Evolutionary conservation across 257 asterid genomes (phyloP).

Genomic region (Paulownia fortunei): DNA sequence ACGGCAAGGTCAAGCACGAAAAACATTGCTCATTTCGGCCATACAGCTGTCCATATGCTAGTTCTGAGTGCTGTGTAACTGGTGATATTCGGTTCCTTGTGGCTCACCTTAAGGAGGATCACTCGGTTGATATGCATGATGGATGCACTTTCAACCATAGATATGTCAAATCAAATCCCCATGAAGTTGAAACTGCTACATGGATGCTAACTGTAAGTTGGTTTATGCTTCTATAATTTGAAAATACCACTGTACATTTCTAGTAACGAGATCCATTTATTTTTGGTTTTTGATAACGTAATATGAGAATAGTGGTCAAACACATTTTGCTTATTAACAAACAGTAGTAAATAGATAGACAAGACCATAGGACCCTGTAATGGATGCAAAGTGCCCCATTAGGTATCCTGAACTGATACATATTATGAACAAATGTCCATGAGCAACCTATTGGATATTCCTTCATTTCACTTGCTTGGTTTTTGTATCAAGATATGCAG

Average conservation of each 20-base stretch:
- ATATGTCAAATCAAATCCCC: conserved; percentile 76
- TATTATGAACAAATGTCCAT: too few species aligned
- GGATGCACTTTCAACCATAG: conserved; percentile 89
- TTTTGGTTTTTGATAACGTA: neutral
- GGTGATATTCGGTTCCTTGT: conserved; percentile 72
- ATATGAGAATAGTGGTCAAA: neutral
- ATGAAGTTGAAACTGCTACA: conserved; percentile 76
- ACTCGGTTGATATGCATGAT: conserved; percentile 83
- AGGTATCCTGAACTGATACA: neutral
- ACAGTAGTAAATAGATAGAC: neutral
- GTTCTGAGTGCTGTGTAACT: conserved; percentile 72
- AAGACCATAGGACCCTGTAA: neutral
- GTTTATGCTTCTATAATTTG: conserved; percentile 6
- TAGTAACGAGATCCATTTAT: neutral
- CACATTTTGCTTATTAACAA: neutral
- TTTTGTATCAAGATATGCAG: too few species aligned
- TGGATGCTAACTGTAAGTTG: conserved; percentile 94
- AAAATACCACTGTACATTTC: neutral
- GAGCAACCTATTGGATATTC: too few species aligned
- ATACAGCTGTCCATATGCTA: conserved; percentile 79
- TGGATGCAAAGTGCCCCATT: neutral
- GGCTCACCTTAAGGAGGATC: conserved; percentile 83
- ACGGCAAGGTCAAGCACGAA: conserved; percentile 73
- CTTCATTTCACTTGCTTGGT: too few species aligned
- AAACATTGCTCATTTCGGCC: conserved; percentile 75